These are phyloP conservation scores for Tylopilus intermedius DNA, from an alignment of 768 basidiomycete species.

Conservation along the genomic window DNA sequence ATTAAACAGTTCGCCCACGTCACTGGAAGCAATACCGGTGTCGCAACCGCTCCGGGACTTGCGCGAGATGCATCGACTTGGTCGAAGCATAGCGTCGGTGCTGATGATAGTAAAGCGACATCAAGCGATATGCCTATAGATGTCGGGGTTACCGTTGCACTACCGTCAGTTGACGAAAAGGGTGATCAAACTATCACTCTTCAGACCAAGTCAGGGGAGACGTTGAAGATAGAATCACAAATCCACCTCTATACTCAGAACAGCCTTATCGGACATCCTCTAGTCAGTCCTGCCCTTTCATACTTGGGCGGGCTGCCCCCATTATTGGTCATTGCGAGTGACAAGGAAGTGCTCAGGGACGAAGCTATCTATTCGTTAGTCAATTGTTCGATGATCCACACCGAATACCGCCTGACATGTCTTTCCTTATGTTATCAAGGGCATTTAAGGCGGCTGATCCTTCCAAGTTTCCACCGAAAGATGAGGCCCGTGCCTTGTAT, in stretches of 20 bases:
- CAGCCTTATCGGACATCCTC: conserved; percentile 67
- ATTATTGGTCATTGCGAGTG: conserved; percentile 75
- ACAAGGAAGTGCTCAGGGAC: conserved; percentile 88
- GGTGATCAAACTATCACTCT: conserved; percentile 44
- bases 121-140: conserved; percentile 37
- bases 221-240: conserved; percentile 55
- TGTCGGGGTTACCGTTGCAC: conserved; percentile 44
- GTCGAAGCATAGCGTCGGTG: conserved; percentile 9
- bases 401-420: background rate
- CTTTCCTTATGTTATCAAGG: conserved; percentile 31
- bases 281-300: conserved; percentile 73
- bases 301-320: conserved; percentile 93
- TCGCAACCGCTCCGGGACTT: background rate
- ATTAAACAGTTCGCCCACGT: conserved; percentile 52
- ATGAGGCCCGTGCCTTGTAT: conserved; percentile 47
- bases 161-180: conserved; percentile 36
- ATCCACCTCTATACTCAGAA: conserved; percentile 87
- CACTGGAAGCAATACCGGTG: conserved; percentile 17
- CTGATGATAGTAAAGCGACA: conserved; percentile 7
- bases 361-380: conserved; percentile 84
- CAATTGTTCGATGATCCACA: background rate
- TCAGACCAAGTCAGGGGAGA: conserved; percentile 45
- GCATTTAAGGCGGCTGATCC: conserved; percentile 93
- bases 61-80: conserved; percentile 4
- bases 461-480: conserved; percentile 50